Conservation (phyloP, 371 early-diverging fungal genomes). For the Syncephalastrum racemosum region DNA sequence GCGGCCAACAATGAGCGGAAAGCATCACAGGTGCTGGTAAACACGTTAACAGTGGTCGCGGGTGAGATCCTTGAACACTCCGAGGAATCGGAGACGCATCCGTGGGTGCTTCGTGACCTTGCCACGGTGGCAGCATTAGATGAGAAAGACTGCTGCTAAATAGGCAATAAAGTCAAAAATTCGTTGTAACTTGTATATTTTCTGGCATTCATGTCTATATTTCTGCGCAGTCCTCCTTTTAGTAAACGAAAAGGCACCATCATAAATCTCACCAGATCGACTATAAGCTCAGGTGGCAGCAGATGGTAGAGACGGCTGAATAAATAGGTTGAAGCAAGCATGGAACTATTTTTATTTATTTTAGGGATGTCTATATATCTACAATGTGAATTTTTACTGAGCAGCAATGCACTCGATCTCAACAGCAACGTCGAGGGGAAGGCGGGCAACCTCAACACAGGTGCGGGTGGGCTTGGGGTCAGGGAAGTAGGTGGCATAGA, state of each 20-base stretch:
- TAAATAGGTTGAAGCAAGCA: too few species aligned
- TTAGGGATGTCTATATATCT: too few species aligned
- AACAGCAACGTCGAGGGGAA: slow-evolving; percentile 74
- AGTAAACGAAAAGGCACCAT: too few species aligned
- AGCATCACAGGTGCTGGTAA: slow-evolving; percentile 7
- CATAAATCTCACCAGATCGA: too few species aligned
- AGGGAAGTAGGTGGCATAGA: slow-evolving; percentile 61
- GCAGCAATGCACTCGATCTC: slow-evolving; percentile 81
- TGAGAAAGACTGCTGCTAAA: slow-evolving; percentile 4
- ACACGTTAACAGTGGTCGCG: slow-evolving; percentile 12
- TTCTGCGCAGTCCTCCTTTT: too few species aligned
- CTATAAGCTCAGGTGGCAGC: too few species aligned
- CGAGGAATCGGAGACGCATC: slow-evolving; percentile 12
- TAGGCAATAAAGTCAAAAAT: too few species aligned
- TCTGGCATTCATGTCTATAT: too few species aligned
- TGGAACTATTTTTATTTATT: too few species aligned
- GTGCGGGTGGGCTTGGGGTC: slow-evolving; percentile 75
- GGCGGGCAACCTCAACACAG: slow-evolving; percentile 79
- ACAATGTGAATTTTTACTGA: slow-evolving; percentile 1
- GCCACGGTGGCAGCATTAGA: slow-evolving; percentile 9
- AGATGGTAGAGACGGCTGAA: too few species aligned
- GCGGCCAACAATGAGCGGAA: slow-evolving; percentile 11
- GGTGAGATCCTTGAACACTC: slow-evolving; percentile 4
- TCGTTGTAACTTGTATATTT: too few species aligned
- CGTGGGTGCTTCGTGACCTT: slow-evolving; percentile 17